These are phyloP conservation scores for Sugiyamaella qingdaonensis DNA, from an alignment of 805 yeast species.

Conservation along the genomic window DNA sequence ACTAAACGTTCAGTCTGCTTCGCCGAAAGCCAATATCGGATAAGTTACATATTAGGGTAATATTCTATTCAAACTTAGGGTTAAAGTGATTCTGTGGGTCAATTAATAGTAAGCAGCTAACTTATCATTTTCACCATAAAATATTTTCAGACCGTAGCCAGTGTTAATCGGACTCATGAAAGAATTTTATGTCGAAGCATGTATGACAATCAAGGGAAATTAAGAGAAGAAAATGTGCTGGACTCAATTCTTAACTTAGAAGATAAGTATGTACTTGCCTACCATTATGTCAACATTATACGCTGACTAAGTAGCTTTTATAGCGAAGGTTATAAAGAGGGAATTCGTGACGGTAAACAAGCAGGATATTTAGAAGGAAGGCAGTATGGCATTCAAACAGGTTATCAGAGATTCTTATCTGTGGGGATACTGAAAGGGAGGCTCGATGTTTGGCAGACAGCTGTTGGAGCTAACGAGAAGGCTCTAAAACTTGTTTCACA, in stretches of 20 bases:
- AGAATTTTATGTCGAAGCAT: too few species aligned
- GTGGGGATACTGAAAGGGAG: slow-evolving; percentile 65
- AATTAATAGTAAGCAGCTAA: too few species aligned
- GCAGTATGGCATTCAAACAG: slow-evolving; percentile 61
- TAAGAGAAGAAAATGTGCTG: slow-evolving; percentile 25
- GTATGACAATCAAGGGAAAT: too few species aligned
- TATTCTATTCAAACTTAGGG: too few species aligned
- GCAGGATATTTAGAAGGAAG: slow-evolving; percentile 72
- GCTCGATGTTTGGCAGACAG: slow-evolving; percentile 33
- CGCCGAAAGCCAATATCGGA: too few species aligned
- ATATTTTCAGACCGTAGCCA: too few species aligned
- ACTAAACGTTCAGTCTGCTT: too few species aligned
- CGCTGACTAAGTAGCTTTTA: slow-evolving; percentile 42
- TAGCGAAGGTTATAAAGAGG: slow-evolving; percentile 67
- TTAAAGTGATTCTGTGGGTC: too few species aligned
- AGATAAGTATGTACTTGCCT: slow-evolving; percentile 35
- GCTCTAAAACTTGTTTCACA: slow-evolving; percentile 12
- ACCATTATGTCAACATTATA: background rate
- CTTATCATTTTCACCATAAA: too few species aligned
- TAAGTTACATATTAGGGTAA: too few species aligned
- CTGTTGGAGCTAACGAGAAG: background rate
- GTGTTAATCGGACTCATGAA: too few species aligned
- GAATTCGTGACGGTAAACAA: slow-evolving; percentile 53
- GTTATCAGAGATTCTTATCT: slow-evolving; percentile 43
- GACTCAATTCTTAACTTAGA: slow-evolving; percentile 61